phyloP scores from a whole-genome alignment of 2,329 filamentous ascomycete genomes.

The Pseudogymnoascus sp. region DNA sequence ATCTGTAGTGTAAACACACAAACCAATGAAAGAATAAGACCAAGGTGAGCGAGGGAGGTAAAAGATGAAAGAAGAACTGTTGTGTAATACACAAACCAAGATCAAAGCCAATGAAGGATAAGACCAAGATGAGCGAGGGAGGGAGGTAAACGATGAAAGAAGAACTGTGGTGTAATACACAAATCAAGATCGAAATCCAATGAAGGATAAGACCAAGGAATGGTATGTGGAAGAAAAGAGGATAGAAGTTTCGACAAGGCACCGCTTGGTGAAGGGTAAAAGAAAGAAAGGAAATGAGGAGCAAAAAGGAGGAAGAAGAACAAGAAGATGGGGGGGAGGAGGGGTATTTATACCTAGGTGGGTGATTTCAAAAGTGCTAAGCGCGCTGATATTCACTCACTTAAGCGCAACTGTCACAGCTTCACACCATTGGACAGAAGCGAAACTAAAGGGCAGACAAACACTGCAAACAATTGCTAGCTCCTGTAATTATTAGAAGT shows the following conservation, averaged over 20 bases:
- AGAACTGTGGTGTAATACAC: not conserved
- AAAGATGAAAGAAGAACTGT: not conserved
- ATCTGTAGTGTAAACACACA: not conserved
- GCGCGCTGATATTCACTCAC: constrained; percentile 3
- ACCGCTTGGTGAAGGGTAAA: not conserved
- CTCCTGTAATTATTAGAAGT: not conserved
- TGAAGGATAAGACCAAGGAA: not conserved
- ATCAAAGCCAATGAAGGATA: not conserved
- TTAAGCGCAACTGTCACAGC: not conserved
- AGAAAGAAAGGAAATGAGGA: not conserved
- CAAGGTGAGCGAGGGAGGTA: not conserved
- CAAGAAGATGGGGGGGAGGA: not conserved
- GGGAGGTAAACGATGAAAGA: not conserved
- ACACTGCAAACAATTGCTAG: not conserved
- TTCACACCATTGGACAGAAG: not conserved
- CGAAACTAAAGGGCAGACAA: not conserved
- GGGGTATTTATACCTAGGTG: constrained; percentile 1
- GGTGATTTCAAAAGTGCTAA: not conserved
- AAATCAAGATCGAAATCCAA: not conserved
- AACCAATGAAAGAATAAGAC: not conserved
- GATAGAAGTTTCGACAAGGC: not conserved
- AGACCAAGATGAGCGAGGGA: not conserved
- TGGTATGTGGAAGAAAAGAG: not conserved
- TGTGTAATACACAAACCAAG: not conserved
- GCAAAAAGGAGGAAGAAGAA: not conserved